Percentiles rank a stretch among this genome's conserved stretches.
These are phyloP conservation scores for Xylaria hypoxylon DNA, from an alignment of 2,329 filamentous ascomycete species.

Conservation along the genomic window DNA sequence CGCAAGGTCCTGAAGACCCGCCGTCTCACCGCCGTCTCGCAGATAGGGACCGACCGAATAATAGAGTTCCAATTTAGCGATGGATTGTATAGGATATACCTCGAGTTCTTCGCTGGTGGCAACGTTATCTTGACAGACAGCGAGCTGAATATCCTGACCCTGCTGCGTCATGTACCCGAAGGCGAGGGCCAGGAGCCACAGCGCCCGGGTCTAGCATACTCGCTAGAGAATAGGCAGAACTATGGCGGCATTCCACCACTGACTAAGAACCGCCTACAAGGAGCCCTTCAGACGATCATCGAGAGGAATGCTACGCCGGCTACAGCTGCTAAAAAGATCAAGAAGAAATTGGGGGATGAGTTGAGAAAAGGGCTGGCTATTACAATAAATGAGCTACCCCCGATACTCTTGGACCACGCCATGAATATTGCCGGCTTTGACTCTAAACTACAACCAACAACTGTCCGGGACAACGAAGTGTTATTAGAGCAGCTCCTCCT, in stretches of 20 bases:
- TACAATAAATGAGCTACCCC: slow-evolving; percentile 89
- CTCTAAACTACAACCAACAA: slow-evolving; percentile 71
- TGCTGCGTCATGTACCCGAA: slow-evolving; percentile 83
- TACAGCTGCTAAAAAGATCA: slow-evolving; percentile 72
- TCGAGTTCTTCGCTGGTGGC: slow-evolving; percentile 96
- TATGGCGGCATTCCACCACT: slow-evolving; percentile 79
- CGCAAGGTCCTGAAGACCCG: slow-evolving; percentile 91
- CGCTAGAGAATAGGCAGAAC: slow-evolving; percentile 85
- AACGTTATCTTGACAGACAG: slow-evolving; percentile 94
- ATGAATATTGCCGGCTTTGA: slow-evolving; percentile 79
- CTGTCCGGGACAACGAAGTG: slow-evolving; percentile 74
- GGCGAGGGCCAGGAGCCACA: slow-evolving; percentile 87
- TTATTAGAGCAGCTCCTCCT: slow-evolving; percentile 74
- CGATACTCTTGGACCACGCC: slow-evolving; percentile 87
- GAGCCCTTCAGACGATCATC: slow-evolving; percentile 75
- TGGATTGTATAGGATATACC: slow-evolving; percentile 84
- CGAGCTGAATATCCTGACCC: slow-evolving; percentile 82
- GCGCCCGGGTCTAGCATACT: slow-evolving; percentile 81
- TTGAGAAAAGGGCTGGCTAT: slow-evolving; percentile 83
- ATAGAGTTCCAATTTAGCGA: slow-evolving; percentile 94
- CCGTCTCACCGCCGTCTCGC: slow-evolving; percentile 80
- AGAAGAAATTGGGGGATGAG: slow-evolving; percentile 78
- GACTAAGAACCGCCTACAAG: slow-evolving; percentile 77
- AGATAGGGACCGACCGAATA: slow-evolving; percentile 93
- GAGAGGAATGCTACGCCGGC: slow-evolving; percentile 66